Conservation (phyloP, 805 yeast species). For the Torulaspora microellipsoides region DNA sequence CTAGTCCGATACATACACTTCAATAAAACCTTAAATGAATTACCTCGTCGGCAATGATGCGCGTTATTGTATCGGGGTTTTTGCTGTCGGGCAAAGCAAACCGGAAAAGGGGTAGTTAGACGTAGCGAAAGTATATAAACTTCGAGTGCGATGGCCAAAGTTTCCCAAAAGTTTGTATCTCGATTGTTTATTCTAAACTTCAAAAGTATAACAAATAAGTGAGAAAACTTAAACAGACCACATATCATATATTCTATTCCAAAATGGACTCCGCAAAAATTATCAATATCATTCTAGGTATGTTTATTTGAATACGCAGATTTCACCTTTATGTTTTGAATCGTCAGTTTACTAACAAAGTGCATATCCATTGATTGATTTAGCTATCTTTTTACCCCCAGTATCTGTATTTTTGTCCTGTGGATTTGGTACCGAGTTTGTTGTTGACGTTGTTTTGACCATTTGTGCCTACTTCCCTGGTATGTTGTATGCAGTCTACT, state of each 20-base stretch:
- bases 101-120: conserved; percentile 1
- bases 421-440: conserved; percentile 61
- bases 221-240: too few relatives aligned
- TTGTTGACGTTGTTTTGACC: conserved; percentile 56
- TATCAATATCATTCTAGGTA: conserved; percentile 37
- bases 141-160: background rate
- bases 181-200: too few relatives aligned
- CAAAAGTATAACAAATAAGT: too few relatives aligned
- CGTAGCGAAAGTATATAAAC: conserved; percentile 4
- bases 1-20: too few relatives aligned
- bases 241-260: background rate
- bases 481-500: conserved; percentile 68
- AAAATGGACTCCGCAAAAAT: conserved; percentile 36
- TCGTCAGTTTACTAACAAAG: background rate
- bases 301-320: conserved; percentile 11
- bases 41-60: background rate
- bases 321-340: too few relatives aligned
- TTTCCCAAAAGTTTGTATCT: too few relatives aligned
- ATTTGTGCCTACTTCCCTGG: conserved; percentile 61
- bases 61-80: conserved; percentile 1
- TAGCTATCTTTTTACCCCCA: conserved; percentile 67
- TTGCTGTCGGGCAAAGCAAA: conserved; percentile 1
- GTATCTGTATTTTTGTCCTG: conserved; percentile 67
- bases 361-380: conserved; percentile 1
- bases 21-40: too few relatives aligned